These are phyloP conservation scores for Beauveria varroae DNA, from an alignment of 2,329 filamentous ascomycete species.

Conservation along the genomic window DNA sequence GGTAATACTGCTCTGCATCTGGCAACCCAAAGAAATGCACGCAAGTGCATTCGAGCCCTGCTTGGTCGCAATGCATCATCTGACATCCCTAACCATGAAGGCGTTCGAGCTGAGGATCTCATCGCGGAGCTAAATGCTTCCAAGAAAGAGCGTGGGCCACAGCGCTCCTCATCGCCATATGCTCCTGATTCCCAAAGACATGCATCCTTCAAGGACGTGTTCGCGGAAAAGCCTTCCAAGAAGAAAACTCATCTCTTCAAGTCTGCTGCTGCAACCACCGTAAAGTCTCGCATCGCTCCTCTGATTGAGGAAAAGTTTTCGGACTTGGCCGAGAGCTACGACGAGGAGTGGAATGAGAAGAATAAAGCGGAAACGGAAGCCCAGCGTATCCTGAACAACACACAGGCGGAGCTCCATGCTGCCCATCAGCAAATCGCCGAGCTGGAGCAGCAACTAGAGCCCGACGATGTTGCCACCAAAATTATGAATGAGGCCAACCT, in stretches of 20 bases:
- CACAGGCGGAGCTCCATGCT: slow-evolving; percentile 57
- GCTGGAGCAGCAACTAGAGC: slow-evolving; percentile 47
- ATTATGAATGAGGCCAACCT: slow-evolving; percentile 43
- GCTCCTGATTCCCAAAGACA: slow-evolving; percentile 53
- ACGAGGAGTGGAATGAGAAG: slow-evolving; percentile 68
- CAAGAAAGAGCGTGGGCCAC: slow-evolving; percentile 58
- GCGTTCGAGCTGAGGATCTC: slow-evolving; percentile 76
- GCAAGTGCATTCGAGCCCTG: slow-evolving; percentile 79
- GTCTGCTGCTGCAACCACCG: slow-evolving; percentile 59
- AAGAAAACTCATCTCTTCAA: slow-evolving; percentile 39
- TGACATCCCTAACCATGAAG: slow-evolving; percentile 73
- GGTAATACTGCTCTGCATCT: slow-evolving; percentile 80
- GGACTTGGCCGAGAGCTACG: slow-evolving; percentile 62
- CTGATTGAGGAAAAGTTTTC: slow-evolving; percentile 66
- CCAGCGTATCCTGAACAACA: slow-evolving; percentile 56
- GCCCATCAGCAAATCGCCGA: slow-evolving; percentile 53
- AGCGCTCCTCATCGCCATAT: slow-evolving; percentile 69
- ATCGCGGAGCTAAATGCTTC: slow-evolving; percentile 68
- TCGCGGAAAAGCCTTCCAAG: slow-evolving; percentile 33
- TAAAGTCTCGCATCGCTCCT: slow-evolving; percentile 61
- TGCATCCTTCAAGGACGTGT: slow-evolving; percentile 45
- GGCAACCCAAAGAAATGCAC: slow-evolving; percentile 73
- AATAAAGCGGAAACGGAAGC: slow-evolving; percentile 62
- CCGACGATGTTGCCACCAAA: slow-evolving; percentile 45
- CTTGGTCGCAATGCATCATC: slow-evolving; percentile 74